These are phyloP conservation scores for Pseudozyma sp. DNA, from an alignment of 1,284 basidiomycete species.

Conservation along the genomic window DNA sequence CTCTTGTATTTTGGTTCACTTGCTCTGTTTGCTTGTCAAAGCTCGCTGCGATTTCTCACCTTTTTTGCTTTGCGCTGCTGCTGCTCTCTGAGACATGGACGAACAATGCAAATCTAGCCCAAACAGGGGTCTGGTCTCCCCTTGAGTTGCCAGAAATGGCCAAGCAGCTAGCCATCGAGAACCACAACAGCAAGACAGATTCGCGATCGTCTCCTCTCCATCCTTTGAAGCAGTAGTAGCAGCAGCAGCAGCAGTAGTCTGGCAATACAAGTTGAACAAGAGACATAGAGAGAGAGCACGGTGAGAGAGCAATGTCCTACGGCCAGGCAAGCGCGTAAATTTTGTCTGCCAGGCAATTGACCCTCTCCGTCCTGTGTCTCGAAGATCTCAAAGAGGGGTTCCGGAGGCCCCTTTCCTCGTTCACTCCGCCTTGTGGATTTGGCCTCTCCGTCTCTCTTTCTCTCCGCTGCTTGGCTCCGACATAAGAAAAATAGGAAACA, in stretches of 20 bases:
- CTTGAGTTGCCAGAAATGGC: not conserved
- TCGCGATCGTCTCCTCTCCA: conserved; percentile 10
- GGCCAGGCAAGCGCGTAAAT: too few species aligned
- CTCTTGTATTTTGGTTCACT: too few species aligned
- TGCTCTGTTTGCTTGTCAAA: too few species aligned
- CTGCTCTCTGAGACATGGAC: too few species aligned
- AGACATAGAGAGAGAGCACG: not conserved
- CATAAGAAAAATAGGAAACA: not conserved
- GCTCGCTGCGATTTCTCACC: too few species aligned
- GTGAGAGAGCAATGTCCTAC: not conserved
- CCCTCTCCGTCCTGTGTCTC: not conserved
- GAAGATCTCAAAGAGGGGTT: conserved; percentile 1
- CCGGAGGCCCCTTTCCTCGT: conserved; percentile 15
- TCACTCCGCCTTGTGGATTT: too few species aligned
- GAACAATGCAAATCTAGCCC: not conserved
- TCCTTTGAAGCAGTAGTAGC: not conserved
- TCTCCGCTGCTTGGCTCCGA: not conserved
- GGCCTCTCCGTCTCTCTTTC: too few species aligned
- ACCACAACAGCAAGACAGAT: not conserved
- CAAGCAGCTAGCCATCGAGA: not conserved
- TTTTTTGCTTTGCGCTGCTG: not conserved
- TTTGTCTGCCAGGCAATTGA: too few species aligned
- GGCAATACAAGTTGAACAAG: not conserved
- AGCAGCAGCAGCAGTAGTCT: not conserved
- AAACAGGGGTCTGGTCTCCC: not conserved